phyloP scores from a whole-genome alignment of 352 stramenopile species.

The Phytophthora sansomeana region DNA sequence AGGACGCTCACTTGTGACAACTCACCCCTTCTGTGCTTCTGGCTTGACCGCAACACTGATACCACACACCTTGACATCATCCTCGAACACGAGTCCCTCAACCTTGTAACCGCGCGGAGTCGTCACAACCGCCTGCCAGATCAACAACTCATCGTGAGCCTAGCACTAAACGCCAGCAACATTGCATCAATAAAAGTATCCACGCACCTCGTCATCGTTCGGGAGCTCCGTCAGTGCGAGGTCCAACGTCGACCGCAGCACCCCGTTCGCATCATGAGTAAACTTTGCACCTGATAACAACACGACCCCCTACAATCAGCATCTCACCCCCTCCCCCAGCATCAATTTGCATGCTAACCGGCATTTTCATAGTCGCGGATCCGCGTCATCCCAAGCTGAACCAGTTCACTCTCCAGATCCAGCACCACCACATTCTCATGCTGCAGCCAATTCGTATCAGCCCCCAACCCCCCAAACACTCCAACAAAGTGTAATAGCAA shows the following conservation, averaged over 20 bases:
- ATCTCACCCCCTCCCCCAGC: not conserved
- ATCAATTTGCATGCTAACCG: constrained; percentile 31
- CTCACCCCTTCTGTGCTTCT: constrained; percentile 61
- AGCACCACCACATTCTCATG: constrained; percentile 89
- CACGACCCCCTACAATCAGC: not conserved
- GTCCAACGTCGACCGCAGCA: constrained; percentile 75
- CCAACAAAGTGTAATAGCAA: not conserved
- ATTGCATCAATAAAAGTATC: not conserved
- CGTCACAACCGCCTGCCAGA: constrained; percentile 69
- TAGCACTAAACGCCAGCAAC: constrained; percentile 1
- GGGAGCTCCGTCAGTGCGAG: constrained; percentile 81
- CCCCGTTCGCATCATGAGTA: constrained; percentile 73
- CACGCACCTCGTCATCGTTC: constrained; percentile 77
- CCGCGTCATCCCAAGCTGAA: constrained; percentile 84
- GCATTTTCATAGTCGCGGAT: constrained; percentile 80
- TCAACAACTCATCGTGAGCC: not conserved
- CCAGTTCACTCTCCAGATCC: constrained; percentile 86
- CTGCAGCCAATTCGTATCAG: constrained; percentile 36
- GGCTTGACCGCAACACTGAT: constrained; percentile 62
- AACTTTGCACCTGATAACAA: constrained; percentile 58
- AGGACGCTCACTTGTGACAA: not conserved
- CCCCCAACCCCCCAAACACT: not conserved
- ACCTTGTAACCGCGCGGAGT: constrained; percentile 79
- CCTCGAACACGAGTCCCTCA: constrained; percentile 76
- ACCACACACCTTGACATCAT: constrained; percentile 81